Conservation (phyloP, 192 early-diverging fungal genomes). For the Phycomyces blakesleeanus region DNA sequence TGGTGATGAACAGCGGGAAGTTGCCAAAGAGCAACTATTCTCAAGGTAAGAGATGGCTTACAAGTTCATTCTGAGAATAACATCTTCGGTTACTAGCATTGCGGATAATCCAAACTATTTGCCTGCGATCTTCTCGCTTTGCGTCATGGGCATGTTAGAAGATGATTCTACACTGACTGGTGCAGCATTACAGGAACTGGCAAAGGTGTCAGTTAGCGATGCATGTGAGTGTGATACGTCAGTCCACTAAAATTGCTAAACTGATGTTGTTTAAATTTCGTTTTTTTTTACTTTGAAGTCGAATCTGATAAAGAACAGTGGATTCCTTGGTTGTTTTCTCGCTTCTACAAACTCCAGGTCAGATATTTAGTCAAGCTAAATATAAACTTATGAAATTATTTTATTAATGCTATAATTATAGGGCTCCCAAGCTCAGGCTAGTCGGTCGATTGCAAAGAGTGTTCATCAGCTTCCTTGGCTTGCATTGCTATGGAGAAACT, state of each 20-base stretch:
- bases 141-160: conserved; percentile 65
- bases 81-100: conserved; percentile 41
- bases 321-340: conserved; percentile 25
- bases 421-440: conserved; percentile 24
- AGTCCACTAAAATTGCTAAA: not conserved
- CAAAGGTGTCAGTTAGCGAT: conserved; percentile 49
- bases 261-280: not conserved
- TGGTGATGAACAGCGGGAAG: conserved; percentile 63
- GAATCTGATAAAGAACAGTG: conserved; percentile 24
- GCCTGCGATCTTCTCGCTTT: conserved; percentile 61
- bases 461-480: conserved; percentile 42
- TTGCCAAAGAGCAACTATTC: conserved; percentile 81
- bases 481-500: conserved; percentile 33
- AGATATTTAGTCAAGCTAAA: not conserved
- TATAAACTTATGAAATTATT: not conserved
- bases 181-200: conserved; percentile 60
- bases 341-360: conserved; percentile 24
- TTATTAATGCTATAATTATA: conserved; percentile 1
- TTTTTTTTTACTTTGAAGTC: conserved; percentile 9
- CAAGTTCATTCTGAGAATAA: not conserved
- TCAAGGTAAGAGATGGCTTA: conserved; percentile 44
- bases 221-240: conserved; percentile 24
- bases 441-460: conserved; percentile 35
- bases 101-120: conserved; percentile 50
- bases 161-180: conserved; percentile 59